Evolutionary conservation across 2,329 filamentous ascomycete species (phyloP), one percentile per base, ranked within the genome.

Genomic region (Colletotrichum echinochloae): DNA sequence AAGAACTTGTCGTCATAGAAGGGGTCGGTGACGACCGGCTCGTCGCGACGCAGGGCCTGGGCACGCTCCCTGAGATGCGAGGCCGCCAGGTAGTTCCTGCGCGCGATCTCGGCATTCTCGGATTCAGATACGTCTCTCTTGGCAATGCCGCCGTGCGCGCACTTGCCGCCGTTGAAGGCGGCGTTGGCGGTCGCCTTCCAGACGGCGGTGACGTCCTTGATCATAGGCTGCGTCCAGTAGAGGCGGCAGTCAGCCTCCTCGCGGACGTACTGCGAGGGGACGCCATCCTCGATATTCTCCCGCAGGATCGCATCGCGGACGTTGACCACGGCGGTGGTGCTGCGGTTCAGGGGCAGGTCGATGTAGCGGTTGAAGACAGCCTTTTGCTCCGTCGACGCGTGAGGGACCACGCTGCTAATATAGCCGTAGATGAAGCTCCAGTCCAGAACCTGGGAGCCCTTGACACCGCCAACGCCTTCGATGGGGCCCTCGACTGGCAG

Each of bases 381-480:
- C 54, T 75, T 57, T 23, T 80, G 72, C 18, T 56, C 74, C 49
- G 79, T 79, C 54, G 76, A 76, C 44, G 77, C 76, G 64, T 70
- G 69, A 4, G 62, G 35, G 0, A 37, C 35, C 0, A 76, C 66
- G 28, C 72, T 59, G 41, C 74, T 56, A 28, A 75, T 74, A 61
- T 77, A 77, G 23, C 20, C 33, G 30, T 77, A 75, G 23, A 83
- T 78, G 60, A 76, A 65, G 6, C 9, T 33, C 73, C 77, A 83
- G 6, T 74, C 67, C 54, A 81, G 78, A 26, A 79, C 78, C 74
- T 84, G 81, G 1, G 82, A 81, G 12, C 87, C 87, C 76, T 88
- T 87, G 72, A 86, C 82, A 18, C 86, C 86, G 52, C 85, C 86
- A 3, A 88, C 81, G 26, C 85, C 86, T 76, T 89, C 87, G 66